phyloP scores from a whole-genome alignment of 1,284 basidiomycete genomes.

The Ustilago lituana region DNA sequence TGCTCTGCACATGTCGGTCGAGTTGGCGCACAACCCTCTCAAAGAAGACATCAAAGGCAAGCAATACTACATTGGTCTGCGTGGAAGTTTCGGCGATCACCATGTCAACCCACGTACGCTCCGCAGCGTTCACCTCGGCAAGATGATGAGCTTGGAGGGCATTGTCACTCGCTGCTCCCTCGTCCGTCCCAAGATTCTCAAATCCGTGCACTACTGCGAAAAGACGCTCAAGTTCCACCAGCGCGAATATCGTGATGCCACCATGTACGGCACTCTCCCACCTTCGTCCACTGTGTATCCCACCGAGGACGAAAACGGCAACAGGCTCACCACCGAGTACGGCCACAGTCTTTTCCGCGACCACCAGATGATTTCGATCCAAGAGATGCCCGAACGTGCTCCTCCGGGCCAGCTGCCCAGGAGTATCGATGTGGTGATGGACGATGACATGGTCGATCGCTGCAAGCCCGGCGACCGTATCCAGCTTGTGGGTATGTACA shows the following conservation, averaged over 20 bases:
- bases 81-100: slow-evolving; percentile 98
- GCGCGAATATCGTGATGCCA: slow-evolving; percentile 91
- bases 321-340: slow-evolving; percentile 88
- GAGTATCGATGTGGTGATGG: slow-evolving; percentile 92
- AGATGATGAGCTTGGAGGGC: slow-evolving; percentile 96
- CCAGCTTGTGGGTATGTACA: slow-evolving; percentile 94
- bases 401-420: slow-evolving; percentile 96
- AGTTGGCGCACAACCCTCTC: slow-evolving; percentile 78
- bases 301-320: slow-evolving; percentile 88
- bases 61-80: slow-evolving; percentile 80
- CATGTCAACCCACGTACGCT: slow-evolving; percentile 95
- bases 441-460: slow-evolving; percentile 95
- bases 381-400: slow-evolving; percentile 99
- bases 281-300: slow-evolving; percentile 72
- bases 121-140: slow-evolving; percentile 85
- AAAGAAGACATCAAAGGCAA: slow-evolving; percentile 86
- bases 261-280: slow-evolving; percentile 79
- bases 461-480: slow-evolving; percentile 98
- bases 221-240: slow-evolving; percentile 84
- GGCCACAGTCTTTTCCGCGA: slow-evolving; percentile 92
- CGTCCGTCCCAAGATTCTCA: slow-evolving; percentile 97
- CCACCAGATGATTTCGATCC: slow-evolving; percentile 96
- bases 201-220: slow-evolving; percentile 94
- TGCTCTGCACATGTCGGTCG: slow-evolving; percentile 80
- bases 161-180: slow-evolving; percentile 97